These are phyloP conservation scores for Ballota nigra DNA, from an alignment of 257 asterid genomes.

Conservation along the genomic window DNA sequence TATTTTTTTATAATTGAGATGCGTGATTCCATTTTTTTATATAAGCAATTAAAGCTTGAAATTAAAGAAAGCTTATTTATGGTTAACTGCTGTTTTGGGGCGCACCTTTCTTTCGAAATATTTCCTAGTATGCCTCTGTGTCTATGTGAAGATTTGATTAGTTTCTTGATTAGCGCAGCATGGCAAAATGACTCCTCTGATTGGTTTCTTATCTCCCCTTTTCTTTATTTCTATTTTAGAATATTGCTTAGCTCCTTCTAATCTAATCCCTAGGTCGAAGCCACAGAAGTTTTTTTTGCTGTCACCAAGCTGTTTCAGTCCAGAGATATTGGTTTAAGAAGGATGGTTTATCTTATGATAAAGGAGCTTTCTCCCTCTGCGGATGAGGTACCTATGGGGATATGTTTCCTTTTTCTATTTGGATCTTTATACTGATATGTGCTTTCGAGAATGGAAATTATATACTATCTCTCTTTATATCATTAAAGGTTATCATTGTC, in stretches of 20 bases:
- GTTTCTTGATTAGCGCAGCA: neutral
- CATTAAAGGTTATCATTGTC: conserved; percentile 83
- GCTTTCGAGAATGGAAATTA: conserved; percentile 23
- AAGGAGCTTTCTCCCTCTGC: conserved; percentile 92
- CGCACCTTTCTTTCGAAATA: neutral
- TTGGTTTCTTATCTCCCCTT: neutral
- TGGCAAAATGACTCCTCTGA: neutral
- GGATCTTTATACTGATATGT: neutral
- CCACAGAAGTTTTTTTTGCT: conserved; percentile 89
- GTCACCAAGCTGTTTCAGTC: conserved; percentile 97
- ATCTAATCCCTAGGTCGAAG: conserved; percentile 57
- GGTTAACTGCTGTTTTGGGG: neutral
- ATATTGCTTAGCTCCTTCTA: conserved; percentile 4
- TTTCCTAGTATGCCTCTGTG: neutral
- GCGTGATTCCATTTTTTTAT: neutral
- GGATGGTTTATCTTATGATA: conserved; percentile 96
- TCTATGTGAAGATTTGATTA: neutral
- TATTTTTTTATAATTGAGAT: neutral
- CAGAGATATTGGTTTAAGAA: conserved; percentile 80
- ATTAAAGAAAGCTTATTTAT: neutral
- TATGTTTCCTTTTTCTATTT: conserved; percentile 1
- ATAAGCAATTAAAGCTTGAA: neutral
- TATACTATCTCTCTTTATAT: conserved; percentile 26
- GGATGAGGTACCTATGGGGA: conserved; percentile 62
- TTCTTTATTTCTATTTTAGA: neutral